phyloP scores from a whole-genome alignment of 129 eudicot genomes.

The Mikania micrantha region DNA sequence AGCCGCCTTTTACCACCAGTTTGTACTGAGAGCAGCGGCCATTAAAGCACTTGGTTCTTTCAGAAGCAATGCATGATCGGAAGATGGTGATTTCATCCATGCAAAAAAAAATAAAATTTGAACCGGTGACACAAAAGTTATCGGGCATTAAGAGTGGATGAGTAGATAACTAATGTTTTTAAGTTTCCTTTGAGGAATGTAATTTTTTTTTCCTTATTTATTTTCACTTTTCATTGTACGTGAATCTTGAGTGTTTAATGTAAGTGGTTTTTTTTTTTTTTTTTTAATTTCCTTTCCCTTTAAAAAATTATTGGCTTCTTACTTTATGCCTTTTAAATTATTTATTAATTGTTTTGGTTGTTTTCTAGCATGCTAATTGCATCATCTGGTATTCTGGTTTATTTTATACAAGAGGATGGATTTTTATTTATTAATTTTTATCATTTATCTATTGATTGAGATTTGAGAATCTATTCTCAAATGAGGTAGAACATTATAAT shows the following conservation, averaged over 20 bases:
- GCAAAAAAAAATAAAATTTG: neutral
- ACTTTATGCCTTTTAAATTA: neutral
- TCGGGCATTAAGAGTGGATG: constrained; percentile 5
- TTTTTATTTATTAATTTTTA: too few species aligned
- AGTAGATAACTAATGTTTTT: constrained; percentile 28
- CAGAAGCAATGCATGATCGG: constrained; percentile 47
- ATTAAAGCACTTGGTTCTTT: constrained; percentile 72
- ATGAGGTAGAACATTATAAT: too few species aligned
- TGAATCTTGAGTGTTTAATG: constrained; percentile 26
- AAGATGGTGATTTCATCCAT: neutral
- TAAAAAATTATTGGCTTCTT: neutral
- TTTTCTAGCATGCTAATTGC: neutral
- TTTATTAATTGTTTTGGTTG: neutral
- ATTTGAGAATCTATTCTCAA: constrained; percentile 5
- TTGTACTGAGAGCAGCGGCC: constrained; percentile 59
- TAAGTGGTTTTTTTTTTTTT: constrained; percentile 3
- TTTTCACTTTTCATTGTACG: neutral
- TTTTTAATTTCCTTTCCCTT: too few species aligned
- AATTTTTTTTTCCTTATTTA: neutral
- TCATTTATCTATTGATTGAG: neutral
- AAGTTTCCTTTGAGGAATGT: constrained; percentile 12
- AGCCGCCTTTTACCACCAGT: constrained; percentile 78
- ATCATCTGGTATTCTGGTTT: neutral
- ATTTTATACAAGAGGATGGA: neutral
- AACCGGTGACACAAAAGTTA: too few species aligned